Evolutionary conservation across 345 rosid genomes (phyloP).

Genomic region (Syzygium aromaticum): DNA sequence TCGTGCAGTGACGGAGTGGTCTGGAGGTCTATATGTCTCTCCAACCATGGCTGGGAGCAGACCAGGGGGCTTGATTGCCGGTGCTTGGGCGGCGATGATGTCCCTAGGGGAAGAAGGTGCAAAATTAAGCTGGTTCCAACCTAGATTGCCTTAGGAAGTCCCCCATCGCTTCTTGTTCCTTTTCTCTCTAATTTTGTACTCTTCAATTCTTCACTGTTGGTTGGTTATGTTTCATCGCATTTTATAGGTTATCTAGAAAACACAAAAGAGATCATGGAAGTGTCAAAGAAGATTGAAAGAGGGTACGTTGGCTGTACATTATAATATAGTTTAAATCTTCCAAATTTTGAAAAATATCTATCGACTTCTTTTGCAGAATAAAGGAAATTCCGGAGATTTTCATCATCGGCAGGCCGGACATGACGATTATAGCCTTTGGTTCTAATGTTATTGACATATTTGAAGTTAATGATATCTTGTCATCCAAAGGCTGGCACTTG

Average conservation of each 20-base stretch:
- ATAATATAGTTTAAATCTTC: not conserved
- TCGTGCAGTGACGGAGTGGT: slow-evolving; percentile 82
- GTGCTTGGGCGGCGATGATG: slow-evolving; percentile 97
- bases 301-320: slow-evolving; percentile 35
- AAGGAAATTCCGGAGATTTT: slow-evolving; percentile 64
- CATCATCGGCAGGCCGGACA: slow-evolving; percentile 76
- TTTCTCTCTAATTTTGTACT: not conserved
- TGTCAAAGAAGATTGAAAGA: slow-evolving; percentile 51
- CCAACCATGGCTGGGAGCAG: slow-evolving; percentile 95
- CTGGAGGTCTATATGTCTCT: slow-evolving; percentile 88
- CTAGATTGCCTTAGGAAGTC: not conserved
- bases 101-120: slow-evolving; percentile 76
- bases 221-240: not conserved
- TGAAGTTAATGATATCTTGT: slow-evolving; percentile 84
- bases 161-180: not conserved
- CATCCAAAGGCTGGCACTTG: slow-evolving; percentile 93
- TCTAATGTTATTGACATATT: slow-evolving; percentile 64
- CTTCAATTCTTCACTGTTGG: not conserved
- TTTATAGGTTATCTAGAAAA: slow-evolving; percentile 62
- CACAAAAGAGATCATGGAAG: slow-evolving; percentile 75
- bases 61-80: slow-evolving; percentile 84
- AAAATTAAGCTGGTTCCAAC: not conserved
- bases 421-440: slow-evolving; percentile 88
- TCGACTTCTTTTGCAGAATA: slow-evolving; percentile 30
- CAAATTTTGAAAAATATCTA: not conserved